Conservation (phyloP, 345 rosid genomes). For the Eucalyptus viminalis region DNA sequence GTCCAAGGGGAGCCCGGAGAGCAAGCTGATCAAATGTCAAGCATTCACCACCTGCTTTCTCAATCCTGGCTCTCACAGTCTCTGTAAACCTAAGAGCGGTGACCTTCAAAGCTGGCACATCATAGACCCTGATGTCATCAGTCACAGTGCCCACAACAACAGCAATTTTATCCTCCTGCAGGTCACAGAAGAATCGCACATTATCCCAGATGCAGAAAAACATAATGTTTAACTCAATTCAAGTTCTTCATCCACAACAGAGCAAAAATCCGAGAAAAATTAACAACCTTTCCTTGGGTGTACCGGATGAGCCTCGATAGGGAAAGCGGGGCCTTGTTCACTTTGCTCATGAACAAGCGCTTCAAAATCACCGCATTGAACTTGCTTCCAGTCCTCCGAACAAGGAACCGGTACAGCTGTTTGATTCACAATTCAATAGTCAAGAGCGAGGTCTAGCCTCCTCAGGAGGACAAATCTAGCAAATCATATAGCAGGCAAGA, state of each 20-base stretch:
- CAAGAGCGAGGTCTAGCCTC: not conserved
- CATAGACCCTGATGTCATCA: conserved; percentile 78
- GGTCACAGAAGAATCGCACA: not conserved
- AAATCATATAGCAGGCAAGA: not conserved
- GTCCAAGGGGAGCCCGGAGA: conserved; percentile 88
- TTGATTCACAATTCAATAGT: not conserved
- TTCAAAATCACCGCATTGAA: conserved; percentile 90
- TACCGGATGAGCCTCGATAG: conserved; percentile 58
- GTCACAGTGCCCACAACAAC: conserved; percentile 89
- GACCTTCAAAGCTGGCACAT: conserved; percentile 73
- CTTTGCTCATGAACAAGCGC: conserved; percentile 95
- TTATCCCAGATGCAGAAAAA: not conserved
- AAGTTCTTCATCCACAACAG: not conserved
- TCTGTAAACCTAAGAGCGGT: conserved; percentile 89
- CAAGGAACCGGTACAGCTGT: conserved; percentile 80
- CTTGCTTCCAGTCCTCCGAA: conserved; percentile 80
- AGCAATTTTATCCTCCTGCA: conserved; percentile 68
- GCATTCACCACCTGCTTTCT: conserved; percentile 98
- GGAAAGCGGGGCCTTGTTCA: conserved; percentile 81
- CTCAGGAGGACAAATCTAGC: not conserved
- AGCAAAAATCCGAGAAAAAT: not conserved
- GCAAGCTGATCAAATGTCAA: conserved; percentile 94
- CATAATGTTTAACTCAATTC: not conserved
- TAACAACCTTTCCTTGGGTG: conserved; percentile 63
- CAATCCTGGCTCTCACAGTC: conserved; percentile 87